Evolutionary conservation across 2,329 filamentous ascomycete genomes (phyloP).

Genomic region (Xylariaceae sp.): DNA sequence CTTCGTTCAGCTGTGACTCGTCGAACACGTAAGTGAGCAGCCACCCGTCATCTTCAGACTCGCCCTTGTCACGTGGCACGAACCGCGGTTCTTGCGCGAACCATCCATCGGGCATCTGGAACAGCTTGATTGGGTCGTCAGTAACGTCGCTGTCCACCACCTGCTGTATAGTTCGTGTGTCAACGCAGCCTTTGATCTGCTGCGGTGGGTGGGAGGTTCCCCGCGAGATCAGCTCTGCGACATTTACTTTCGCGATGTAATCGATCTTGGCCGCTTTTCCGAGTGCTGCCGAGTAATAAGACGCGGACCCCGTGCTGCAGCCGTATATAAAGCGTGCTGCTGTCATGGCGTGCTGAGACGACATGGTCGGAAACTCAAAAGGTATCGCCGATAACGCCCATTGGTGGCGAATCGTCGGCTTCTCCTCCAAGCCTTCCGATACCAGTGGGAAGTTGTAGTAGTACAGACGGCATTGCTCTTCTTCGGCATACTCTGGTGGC

Average conservation of each 20-base stretch:
- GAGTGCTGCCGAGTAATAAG: slow-evolving; percentile 54
- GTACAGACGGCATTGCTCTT: slow-evolving; percentile 66
- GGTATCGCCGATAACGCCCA: slow-evolving; percentile 62
- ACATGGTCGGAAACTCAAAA: slow-evolving; percentile 64
- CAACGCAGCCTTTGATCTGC: slow-evolving; percentile 58
- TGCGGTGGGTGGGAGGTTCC: slow-evolving; percentile 45
- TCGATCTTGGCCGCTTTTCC: slow-evolving; percentile 65
- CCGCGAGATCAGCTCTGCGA: slow-evolving; percentile 46
- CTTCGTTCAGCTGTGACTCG: slow-evolving; percentile 56
- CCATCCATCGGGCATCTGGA: slow-evolving; percentile 56
- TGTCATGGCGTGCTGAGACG: slow-evolving; percentile 52
- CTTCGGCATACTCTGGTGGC: slow-evolving; percentile 42
- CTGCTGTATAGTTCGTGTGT: slow-evolving; percentile 50
- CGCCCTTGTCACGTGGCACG: slow-evolving; percentile 42
- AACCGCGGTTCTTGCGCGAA: slow-evolving; percentile 67
- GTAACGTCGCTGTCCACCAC: slow-evolving; percentile 43
- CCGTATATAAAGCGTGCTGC: slow-evolving; percentile 61
- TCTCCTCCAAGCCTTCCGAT: slow-evolving; percentile 10
- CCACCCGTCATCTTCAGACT: slow-evolving; percentile 61
- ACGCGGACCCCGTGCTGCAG: slow-evolving; percentile 55
- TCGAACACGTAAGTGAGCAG: slow-evolving; percentile 68
- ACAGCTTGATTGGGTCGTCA: slow-evolving; percentile 57
- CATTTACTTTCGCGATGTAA: slow-evolving; percentile 59
- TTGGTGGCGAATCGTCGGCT: slow-evolving; percentile 51
- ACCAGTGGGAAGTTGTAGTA: slow-evolving; percentile 60